Conservation (phyloP, 2,329 filamentous ascomycete species). For the Diatrype stigma region DNA sequence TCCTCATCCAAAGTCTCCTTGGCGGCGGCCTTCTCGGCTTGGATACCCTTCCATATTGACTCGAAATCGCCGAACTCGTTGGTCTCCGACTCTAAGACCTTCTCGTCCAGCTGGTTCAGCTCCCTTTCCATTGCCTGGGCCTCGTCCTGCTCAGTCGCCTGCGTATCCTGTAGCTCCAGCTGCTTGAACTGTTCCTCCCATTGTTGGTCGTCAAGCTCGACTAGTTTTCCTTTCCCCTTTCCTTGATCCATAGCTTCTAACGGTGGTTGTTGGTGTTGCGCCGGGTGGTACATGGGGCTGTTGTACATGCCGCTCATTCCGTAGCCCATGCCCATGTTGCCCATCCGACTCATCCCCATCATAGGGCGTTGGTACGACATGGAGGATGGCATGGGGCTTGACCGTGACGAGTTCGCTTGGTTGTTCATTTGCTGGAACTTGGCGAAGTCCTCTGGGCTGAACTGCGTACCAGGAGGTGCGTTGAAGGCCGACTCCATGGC, state of each 20-base stretch:
- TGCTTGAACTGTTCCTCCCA: conserved; percentile 97
- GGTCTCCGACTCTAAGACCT: conserved; percentile 62
- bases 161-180: conserved; percentile 47
- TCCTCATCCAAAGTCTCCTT: conserved; percentile 64
- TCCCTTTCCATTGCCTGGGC: conserved; percentile 73
- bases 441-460: conserved; percentile 81
- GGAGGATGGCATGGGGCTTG: conserved; percentile 56
- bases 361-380: conserved; percentile 55
- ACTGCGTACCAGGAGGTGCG: conserved; percentile 54
- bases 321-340: conserved; percentile 48
- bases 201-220: conserved; percentile 88
- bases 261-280: conserved; percentile 39
- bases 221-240: conserved; percentile 86
- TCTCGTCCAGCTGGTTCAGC: conserved; percentile 77
- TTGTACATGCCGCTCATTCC: conserved; percentile 53
- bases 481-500: conserved; percentile 70
- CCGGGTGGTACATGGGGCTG: conserved; percentile 49
- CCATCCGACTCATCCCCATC: conserved; percentile 50
- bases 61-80: conserved; percentile 84
- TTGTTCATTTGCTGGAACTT: conserved; percentile 74
- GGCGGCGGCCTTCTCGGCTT: conserved; percentile 69
- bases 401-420: conserved; percentile 45
- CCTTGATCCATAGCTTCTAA: conserved; percentile 42
- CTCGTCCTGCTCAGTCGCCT: conserved; percentile 55
- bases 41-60: conserved; percentile 79